Evolutionary conservation across 306 rosid genomes (phyloP).

Genomic region (Medicago arabica): DNA sequence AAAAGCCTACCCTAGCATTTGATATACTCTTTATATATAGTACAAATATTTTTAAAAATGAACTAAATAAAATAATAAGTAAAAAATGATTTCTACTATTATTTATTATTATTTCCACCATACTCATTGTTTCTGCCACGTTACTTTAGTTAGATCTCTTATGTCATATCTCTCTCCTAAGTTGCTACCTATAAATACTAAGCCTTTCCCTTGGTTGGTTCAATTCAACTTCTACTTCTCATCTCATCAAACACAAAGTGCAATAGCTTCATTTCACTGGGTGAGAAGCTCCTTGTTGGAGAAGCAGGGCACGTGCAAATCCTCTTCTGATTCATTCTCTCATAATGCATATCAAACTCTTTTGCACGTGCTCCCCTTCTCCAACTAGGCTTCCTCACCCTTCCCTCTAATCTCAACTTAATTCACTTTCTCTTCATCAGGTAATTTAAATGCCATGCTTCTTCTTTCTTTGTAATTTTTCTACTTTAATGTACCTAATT

Average conservation of each 20-base stretch:
- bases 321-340: slow-evolving; percentile 12
- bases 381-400: slow-evolving; percentile 82
- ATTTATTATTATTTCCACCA: not conserved
- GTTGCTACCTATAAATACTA: slow-evolving; percentile 61
- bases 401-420: slow-evolving; percentile 25
- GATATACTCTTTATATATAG: no score
- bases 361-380: slow-evolving; percentile 99
- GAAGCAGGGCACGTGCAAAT: slow-evolving; percentile 99
- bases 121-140: slow-evolving; percentile 44
- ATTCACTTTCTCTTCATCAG: not conserved
- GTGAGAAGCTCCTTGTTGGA: slow-evolving; percentile 89
- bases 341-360: not conserved
- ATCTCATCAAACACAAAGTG: slow-evolving; percentile 10
- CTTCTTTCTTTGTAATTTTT: not conserved
- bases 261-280: slow-evolving; percentile 36
- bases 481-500: no score
- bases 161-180: not conserved
- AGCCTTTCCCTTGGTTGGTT: slow-evolving; percentile 31
- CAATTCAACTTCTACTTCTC: slow-evolving; percentile 36
- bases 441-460: not conserved
- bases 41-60: no score
- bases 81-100: no score
- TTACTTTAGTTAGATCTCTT: slow-evolving; percentile 31
- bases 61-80: no score
- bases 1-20: no score